phyloP scores from a whole-genome alignment of 164 flowering plant species.

The Vitis riparia region DNA sequence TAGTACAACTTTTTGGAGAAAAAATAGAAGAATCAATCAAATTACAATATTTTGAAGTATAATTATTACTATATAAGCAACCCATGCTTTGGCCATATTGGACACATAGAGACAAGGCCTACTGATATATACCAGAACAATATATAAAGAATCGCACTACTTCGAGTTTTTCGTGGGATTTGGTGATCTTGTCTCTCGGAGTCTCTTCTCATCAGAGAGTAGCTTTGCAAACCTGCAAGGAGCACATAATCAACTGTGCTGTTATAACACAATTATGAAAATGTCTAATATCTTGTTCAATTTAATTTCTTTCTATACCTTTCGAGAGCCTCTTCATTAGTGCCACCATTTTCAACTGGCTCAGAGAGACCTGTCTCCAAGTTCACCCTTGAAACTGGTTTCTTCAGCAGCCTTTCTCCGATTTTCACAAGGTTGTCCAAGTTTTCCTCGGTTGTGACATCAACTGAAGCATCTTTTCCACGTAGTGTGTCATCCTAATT shows the following conservation, averaged over 20 bases:
- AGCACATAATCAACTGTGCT: background rate
- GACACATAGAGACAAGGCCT: background rate
- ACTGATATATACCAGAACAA: too few relatives aligned
- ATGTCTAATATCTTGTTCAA: too few relatives aligned
- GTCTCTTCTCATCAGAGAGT: slow-evolving; percentile 23
- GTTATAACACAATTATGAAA: too few relatives aligned
- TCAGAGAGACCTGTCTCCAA: slow-evolving; percentile 12
- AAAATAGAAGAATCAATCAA: too few relatives aligned
- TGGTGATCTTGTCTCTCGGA: slow-evolving; percentile 8
- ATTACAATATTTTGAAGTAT: too few relatives aligned
- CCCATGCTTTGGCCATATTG: background rate
- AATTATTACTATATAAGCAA: too few relatives aligned
- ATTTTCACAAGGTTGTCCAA: slow-evolving; percentile 10
- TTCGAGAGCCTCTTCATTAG: slow-evolving; percentile 16
- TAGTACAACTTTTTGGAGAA: too few relatives aligned
- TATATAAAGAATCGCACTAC: background rate
- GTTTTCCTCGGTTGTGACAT: slow-evolving; percentile 14
- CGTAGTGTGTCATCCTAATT: slow-evolving; percentile 12
- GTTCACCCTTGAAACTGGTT: slow-evolving; percentile 16
- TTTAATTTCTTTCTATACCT: slow-evolving; percentile 2
- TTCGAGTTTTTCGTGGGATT: background rate
- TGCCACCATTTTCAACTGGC: background rate
- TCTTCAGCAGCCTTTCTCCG: slow-evolving; percentile 9
- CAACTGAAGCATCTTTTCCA: slow-evolving; percentile 7
- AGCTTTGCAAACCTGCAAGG: slow-evolving; percentile 33